Evolutionary conservation across 805 yeast species (phyloP), one percentile per base, ranked within the genome.

Genomic region (Yamadazyma laniorum): DNA sequence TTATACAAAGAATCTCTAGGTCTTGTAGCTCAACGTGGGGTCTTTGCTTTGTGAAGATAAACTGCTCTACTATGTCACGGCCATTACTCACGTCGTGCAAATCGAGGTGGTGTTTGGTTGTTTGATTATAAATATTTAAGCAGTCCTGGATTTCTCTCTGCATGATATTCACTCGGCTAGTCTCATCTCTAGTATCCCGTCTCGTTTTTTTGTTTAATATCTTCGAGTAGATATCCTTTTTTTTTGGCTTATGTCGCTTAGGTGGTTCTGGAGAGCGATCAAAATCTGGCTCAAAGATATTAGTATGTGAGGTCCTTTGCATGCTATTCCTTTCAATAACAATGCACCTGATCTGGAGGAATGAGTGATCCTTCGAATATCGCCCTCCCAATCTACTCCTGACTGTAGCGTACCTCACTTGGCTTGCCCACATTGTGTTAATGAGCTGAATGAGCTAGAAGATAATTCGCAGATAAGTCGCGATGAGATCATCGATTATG

Each of bases 101-200:
- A 1, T 34, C 23, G 7, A 59, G 13, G 3, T 25, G 27, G 3
- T 28, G 17, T 5, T 25, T 27, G 21, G 32, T 11, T 25, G 34
- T 32, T 18, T 32, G 19, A 9, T 35, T 40, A 27, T 27, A 40
- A 32, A 36, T 21, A 16, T 14, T 23, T 22, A 66, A 34, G 8
- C 57, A 50, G 9, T 53, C 53, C 13, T 40, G 27, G 3, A 63
- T 44, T 34, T 65, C 72, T 22, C 47, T 50, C 12, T 39, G 41
- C 9, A 55, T 39, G 7, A 64, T 46, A 19, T 40, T 42, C n/a
- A 51, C 57, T 14, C 55, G 51, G 8, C 61, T 52, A 1, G 66
- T 58, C 9, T 16, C 28, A 40, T 64, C 70, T 2, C 39, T 34
- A 1, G 67, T 53, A 18, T 63, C 70, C 36, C 62, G 38, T 40